Evolutionary conservation across 129 eudicot genomes (phyloP).

Genomic region (Escallonia rubra): DNA sequence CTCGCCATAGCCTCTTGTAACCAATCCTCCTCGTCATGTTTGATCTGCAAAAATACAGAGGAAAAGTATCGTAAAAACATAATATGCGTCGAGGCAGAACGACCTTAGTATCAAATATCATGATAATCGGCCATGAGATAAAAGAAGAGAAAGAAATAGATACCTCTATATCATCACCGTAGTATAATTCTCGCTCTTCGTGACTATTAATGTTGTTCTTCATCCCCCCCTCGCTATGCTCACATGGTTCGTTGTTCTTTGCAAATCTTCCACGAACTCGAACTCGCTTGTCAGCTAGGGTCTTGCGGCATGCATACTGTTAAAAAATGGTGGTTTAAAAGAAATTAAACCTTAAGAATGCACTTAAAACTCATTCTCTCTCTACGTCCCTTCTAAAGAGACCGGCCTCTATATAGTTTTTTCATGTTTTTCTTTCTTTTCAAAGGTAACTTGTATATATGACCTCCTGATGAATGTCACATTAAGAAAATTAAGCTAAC

Average conservation of each 20-base stretch:
- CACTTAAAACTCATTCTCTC: no score
- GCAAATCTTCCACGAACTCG: slow-evolving; percentile 96
- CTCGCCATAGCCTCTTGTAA: slow-evolving; percentile 72
- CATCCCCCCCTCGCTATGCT: slow-evolving; percentile 10
- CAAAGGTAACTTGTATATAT: no score
- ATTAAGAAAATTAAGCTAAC: no score
- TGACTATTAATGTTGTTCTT: slow-evolving; percentile 18
- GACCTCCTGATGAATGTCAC: no score
- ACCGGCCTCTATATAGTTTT: no score
- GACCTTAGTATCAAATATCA: not conserved
- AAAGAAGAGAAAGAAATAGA: not conserved
- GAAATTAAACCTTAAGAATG: no score
- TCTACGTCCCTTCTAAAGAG: no score
- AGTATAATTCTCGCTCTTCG: slow-evolving; percentile 17
- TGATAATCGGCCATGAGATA: not conserved
- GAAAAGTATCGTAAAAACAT: not conserved
- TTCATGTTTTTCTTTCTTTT: no score
- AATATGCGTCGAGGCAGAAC: not conserved
- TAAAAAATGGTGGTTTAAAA: no score
- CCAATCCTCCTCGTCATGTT: slow-evolving; percentile 67
- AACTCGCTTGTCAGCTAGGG: slow-evolving; percentile 82
- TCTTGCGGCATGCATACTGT: slow-evolving; percentile 93
- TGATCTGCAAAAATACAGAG: slow-evolving; percentile 32
- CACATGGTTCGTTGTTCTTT: slow-evolving; percentile 55
- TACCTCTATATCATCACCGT: slow-evolving; percentile 34